These are phyloP conservation scores for Fusarium multiceps DNA, from an alignment of 2,329 filamentous ascomycete genomes.

Conservation along the genomic window DNA sequence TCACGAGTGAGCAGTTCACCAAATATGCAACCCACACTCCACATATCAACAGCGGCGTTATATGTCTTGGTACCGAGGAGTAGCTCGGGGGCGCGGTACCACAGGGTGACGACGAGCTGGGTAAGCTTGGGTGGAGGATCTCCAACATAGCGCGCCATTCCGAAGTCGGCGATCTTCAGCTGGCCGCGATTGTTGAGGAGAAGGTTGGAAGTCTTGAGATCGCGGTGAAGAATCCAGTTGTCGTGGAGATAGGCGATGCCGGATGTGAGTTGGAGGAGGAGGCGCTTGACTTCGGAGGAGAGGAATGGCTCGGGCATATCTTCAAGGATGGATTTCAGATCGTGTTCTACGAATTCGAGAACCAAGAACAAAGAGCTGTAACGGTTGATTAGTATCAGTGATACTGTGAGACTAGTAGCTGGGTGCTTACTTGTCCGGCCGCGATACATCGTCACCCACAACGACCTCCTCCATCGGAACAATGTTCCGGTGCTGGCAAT, in stretches of 20 bases:
- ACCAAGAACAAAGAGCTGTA: conserved; percentile 83
- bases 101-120: conserved; percentile 93
- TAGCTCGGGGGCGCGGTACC: conserved; percentile 94
- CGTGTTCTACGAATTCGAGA: conserved; percentile 97
- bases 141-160: conserved; percentile 92
- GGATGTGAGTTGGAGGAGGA: conserved; percentile 83
- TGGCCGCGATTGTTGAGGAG: conserved; percentile 94
- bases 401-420: conserved; percentile 33
- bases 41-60: conserved; percentile 85
- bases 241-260: conserved; percentile 88
- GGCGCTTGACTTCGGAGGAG: conserved; percentile 90
- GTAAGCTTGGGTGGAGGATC: conserved; percentile 84
- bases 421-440: conserved; percentile 63
- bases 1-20: conserved; percentile 87
- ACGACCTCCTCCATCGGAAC: conserved; percentile 87
- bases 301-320: conserved; percentile 96
- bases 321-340: conserved; percentile 91
- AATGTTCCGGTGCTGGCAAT: conserved; percentile 84
- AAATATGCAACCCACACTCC: conserved; percentile 96
- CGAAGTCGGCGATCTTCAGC: conserved; percentile 97
- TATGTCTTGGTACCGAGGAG: conserved; percentile 84
- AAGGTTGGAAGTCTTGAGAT: conserved; percentile 93
- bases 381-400: conserved; percentile 27
- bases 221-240: conserved; percentile 91
- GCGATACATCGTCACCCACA: conserved; percentile 70